Evolutionary conservation across 148 eudicot genomes (phyloP).

Genomic region (Beta vulgaris): DNA sequence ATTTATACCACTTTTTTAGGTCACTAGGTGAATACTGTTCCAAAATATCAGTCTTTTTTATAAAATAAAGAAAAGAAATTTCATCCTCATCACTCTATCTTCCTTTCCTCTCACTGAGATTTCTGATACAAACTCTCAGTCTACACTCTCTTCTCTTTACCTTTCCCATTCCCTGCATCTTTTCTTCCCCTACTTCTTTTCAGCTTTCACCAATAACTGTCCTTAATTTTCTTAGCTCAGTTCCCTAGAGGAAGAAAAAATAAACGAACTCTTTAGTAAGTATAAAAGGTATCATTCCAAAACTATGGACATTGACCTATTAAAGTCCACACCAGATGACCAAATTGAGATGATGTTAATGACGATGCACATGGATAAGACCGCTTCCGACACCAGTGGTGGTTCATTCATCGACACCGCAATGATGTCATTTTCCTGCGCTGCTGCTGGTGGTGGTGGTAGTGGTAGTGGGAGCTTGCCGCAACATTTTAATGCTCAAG

Average conservation of each 20-base stretch:
- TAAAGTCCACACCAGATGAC: constrained; percentile 48
- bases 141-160: constrained; percentile 36
- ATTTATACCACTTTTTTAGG: constrained; percentile 40
- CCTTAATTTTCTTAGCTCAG: constrained; percentile 6
- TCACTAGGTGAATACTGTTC: constrained; percentile 27
- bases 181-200: constrained; percentile 14
- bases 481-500: constrained; percentile 4
- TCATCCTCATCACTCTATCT: constrained; percentile 24
- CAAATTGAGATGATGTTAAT: constrained; percentile 59
- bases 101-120: constrained; percentile 29
- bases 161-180: constrained; percentile 58
- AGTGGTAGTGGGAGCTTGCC: background rate
- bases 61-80: too few relatives aligned
- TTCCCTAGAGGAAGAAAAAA: background rate
- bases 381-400: constrained; percentile 17
- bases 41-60: constrained; percentile 32
- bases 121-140: constrained; percentile 53
- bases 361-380: constrained; percentile 48
- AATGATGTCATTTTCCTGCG: constrained; percentile 31
- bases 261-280: too few relatives aligned
- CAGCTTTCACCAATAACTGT: constrained; percentile 22
- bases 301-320: constrained; percentile 49
- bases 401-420: constrained; percentile 13
- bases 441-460: constrained; percentile 2
- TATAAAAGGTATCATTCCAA: too few relatives aligned